These are phyloP conservation scores for Hyaloscypha bicolor DNA, from an alignment of 495 filamentous ascomycete species.

Conservation along the genomic window DNA sequence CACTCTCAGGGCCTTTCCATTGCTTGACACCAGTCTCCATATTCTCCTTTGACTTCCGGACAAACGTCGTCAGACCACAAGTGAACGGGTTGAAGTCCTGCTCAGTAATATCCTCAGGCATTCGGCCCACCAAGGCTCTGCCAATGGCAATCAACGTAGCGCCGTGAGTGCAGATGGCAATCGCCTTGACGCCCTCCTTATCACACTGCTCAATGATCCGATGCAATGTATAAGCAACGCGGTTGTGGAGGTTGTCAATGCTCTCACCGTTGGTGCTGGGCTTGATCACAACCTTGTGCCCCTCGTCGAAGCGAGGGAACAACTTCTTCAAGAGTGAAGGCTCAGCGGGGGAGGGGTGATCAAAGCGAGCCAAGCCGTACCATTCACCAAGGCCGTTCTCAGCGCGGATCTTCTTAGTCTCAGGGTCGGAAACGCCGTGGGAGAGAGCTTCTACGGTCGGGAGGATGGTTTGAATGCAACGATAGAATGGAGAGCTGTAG, in stretches of 20 bases:
- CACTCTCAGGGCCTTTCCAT: conserved; percentile 37
- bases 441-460: conserved; percentile 64
- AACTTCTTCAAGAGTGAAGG: conserved; percentile 57
- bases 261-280: conserved; percentile 76
- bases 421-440: conserved; percentile 13
- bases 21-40: conserved; percentile 33
- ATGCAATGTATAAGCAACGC: conserved; percentile 69
- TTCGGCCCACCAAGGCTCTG: conserved; percentile 71
- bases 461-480: conserved; percentile 85
- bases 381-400: conserved; percentile 89
- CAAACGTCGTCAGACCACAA: conserved; percentile 68
- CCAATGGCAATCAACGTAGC: conserved; percentile 86
- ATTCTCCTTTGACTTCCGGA: conserved; percentile 32
- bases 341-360: conserved; percentile 77
- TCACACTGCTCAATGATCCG: conserved; percentile 75
- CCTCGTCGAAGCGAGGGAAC: conserved; percentile 61
- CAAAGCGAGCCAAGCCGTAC: conserved; percentile 79
- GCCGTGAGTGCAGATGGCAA: conserved; percentile 89
- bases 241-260: conserved; percentile 76
- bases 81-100: conserved; percentile 91
- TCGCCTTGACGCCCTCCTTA: conserved; percentile 57
- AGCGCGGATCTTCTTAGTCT: conserved; percentile 53
- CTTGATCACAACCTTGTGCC: conserved; percentile 60
- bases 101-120: conserved; percentile 66
- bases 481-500: conserved; percentile 87